phyloP scores from a whole-genome alignment of 768 basidiomycete species.

The Mycena maculata region DNA sequence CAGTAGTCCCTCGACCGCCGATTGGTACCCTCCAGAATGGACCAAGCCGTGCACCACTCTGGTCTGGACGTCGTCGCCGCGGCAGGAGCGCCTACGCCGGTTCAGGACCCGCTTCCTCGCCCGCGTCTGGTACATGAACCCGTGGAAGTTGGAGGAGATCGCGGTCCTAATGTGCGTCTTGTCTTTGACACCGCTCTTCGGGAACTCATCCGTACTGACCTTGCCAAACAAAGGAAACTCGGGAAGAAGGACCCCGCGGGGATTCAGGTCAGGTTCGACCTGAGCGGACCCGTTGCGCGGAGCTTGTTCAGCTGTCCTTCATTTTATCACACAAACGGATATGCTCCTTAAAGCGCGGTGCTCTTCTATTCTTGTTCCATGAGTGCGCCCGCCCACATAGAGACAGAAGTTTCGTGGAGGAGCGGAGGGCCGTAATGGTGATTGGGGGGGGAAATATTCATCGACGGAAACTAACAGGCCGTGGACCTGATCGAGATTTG shows the following conservation, averaged over 20 bases:
- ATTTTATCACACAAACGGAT: too few species aligned
- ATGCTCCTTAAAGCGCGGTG: too few species aligned
- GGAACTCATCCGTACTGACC: neutral
- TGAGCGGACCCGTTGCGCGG: constrained; percentile 5
- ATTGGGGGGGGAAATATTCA: too few species aligned
- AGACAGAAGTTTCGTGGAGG: too few species aligned
- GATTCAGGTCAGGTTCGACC: neutral
- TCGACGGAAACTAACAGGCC: too few species aligned
- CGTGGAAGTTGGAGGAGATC: neutral
- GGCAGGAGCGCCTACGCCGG: neutral
- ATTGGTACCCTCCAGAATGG: neutral
- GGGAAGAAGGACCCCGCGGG: neutral
- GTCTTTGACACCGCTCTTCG: neutral
- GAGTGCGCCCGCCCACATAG: too few species aligned
- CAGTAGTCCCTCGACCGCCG: too few species aligned
- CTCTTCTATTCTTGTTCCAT: too few species aligned
- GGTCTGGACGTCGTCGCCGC: constrained; percentile 16
- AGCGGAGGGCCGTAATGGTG: too few species aligned
- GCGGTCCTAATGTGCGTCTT: neutral
- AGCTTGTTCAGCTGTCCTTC: too few species aligned
- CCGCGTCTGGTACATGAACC: constrained; percentile 1
- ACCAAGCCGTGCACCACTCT: neutral
- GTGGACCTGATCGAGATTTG: too few species aligned
- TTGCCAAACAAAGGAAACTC: neutral
- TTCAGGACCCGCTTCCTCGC: neutral